These are phyloP conservation scores for Fusarium fujikuroi DNA, from an alignment of 2,329 filamentous ascomycete genomes.

Conservation along the genomic window DNA sequence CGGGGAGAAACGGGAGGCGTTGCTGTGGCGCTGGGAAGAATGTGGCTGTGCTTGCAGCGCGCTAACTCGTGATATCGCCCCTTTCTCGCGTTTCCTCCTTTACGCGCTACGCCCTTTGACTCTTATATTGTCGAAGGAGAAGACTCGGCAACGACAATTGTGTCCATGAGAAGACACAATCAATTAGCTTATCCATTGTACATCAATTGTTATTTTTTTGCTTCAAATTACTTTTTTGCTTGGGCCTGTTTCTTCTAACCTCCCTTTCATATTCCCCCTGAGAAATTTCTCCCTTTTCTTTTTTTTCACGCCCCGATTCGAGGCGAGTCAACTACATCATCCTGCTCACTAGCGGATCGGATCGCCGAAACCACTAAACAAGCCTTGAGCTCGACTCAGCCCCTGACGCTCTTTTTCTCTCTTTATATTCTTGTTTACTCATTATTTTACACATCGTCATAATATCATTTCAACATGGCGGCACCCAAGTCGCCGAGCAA, in stretches of 20 bases:
- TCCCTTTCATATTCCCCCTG: background rate
- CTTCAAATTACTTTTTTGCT: background rate
- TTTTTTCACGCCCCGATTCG: conserved; percentile 13
- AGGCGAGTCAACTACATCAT: conserved; percentile 42
- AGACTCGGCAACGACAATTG: conserved; percentile 12
- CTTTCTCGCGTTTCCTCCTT: conserved; percentile 49
- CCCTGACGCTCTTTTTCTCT: background rate
- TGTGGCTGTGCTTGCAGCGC: conserved; percentile 28
- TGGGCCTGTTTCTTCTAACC: background rate
- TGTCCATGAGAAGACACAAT: conserved; percentile 13
- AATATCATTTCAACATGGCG: conserved; percentile 41
- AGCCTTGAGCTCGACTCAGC: background rate
- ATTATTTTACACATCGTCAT: background rate
- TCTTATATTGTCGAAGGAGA: background rate
- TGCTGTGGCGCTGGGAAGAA: conserved; percentile 4
- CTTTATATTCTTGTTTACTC: background rate
- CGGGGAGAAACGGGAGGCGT: background rate
- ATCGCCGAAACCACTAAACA: conserved; percentile 15
- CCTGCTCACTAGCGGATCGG: conserved; percentile 25
- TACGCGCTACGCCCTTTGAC: conserved; percentile 25
- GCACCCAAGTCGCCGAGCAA: conserved; percentile 45
- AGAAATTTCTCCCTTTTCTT: conserved; percentile 8
- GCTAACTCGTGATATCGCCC: conserved; percentile 49
- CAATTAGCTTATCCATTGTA: background rate
- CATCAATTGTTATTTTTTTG: background rate